Conservation (phyloP, 257 asterid genomes). For the Primulina huaijiensis region DNA sequence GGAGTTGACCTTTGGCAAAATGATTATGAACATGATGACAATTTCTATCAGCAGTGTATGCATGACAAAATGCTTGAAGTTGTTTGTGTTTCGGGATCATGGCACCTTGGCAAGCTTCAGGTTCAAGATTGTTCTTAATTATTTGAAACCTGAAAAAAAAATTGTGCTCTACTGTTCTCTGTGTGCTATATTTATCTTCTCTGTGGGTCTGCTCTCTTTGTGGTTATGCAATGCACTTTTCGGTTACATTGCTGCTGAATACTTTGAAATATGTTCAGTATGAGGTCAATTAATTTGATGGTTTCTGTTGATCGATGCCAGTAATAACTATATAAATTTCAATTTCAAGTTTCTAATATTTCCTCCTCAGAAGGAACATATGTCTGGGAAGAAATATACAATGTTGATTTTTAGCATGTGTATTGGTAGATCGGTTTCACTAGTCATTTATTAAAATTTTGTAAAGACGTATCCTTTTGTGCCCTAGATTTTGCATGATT, state of each 20-base stretch:
- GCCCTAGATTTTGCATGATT: constrained; percentile 6
- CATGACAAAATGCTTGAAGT: constrained; percentile 90
- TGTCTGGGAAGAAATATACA: neutral
- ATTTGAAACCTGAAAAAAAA: neutral
- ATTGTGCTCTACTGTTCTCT: neutral
- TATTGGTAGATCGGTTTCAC: too few relatives aligned
- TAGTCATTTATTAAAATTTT: too few relatives aligned
- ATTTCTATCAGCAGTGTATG: constrained; percentile 65
- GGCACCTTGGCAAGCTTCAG: constrained; percentile 97
- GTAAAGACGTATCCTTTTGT: neutral
- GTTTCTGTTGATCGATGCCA: constrained; percentile 7
- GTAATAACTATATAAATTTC: neutral
- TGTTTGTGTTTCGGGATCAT: constrained; percentile 78
- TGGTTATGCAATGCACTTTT: constrained; percentile 18
- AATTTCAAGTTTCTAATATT: neutral
- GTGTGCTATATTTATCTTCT: constrained; percentile 3
- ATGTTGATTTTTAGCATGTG: neutral
- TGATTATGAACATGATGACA: constrained; percentile 68
- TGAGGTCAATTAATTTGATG: neutral
- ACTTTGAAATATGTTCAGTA: neutral
- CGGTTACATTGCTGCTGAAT: neutral
- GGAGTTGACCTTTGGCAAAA: constrained; percentile 95
- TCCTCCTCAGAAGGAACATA: neutral
- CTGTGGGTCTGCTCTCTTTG: constrained; percentile 17
- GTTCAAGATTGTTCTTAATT: constrained; percentile 33